Conservation (phyloP, 352 stramenopile species). For the Globisporangium okanoganense region DNA sequence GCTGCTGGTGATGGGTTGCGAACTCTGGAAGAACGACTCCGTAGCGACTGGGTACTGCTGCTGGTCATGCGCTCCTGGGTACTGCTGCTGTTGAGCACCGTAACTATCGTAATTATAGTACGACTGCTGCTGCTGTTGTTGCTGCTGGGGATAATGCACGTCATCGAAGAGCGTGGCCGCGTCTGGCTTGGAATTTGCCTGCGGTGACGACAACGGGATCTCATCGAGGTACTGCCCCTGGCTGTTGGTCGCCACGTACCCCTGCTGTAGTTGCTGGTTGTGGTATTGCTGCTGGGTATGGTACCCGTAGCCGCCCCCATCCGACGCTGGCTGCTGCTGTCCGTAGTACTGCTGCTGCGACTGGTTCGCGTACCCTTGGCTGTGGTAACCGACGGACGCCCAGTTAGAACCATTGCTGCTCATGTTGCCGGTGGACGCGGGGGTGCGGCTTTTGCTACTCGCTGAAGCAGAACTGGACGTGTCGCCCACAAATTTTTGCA, state of each 20-base stretch:
- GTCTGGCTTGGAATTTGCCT: conserved; percentile 20
- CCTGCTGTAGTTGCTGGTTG: conserved; percentile 10
- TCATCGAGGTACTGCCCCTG: conserved; percentile 20
- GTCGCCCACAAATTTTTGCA: conserved; percentile 18
- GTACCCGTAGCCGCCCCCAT: background rate
- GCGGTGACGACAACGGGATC: conserved; percentile 27
- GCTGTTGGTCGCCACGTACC: conserved; percentile 2
- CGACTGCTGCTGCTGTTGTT: conserved; percentile 7
- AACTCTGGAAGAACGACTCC: conserved; percentile 25
- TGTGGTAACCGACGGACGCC: background rate
- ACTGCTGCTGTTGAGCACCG: conserved; percentile 10
- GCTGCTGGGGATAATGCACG: conserved; percentile 9
- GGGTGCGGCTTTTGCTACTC: background rate
- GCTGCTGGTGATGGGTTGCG: conserved; percentile 2
- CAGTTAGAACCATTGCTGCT: background rate
- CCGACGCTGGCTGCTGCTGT: conserved; percentile 9
- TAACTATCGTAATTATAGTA: conserved; percentile 2
- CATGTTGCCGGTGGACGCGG: background rate
- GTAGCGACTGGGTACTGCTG: conserved; percentile 12
- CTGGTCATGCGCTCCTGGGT: conserved; percentile 11
- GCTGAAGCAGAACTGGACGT: background rate
- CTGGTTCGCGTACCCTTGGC: conserved; percentile 4
- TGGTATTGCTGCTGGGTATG: background rate
- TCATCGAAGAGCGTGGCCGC: conserved; percentile 29
- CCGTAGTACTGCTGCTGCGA: conserved; percentile 8